These are phyloP conservation scores for Flaveria robusta DNA, from an alignment of 129 eudicot genomes.

Conservation along the genomic window DNA sequence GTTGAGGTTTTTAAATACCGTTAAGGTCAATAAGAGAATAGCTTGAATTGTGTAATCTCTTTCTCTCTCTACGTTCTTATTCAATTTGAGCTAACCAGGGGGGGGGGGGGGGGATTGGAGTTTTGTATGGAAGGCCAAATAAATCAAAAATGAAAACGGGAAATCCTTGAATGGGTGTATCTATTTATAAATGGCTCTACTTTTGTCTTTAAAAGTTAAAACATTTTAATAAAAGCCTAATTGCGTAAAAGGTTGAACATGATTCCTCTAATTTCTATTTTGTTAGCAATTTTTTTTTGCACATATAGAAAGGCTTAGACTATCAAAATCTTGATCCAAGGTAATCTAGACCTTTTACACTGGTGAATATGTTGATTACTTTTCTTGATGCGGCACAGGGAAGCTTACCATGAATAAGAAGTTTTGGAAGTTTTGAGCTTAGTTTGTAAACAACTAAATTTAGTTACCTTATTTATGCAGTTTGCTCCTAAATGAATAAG, in stretches of 20 bases:
- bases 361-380: background rate
- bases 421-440: background rate
- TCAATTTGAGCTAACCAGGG: no score
- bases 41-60: no score
- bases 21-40: no score
- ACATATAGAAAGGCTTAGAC: background rate
- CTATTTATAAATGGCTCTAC: background rate
- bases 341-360: background rate
- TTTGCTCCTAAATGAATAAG: background rate
- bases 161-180: background rate
- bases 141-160: background rate
- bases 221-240: background rate
- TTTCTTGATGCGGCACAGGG: background rate
- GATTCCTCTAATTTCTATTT: background rate
- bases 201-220: background rate
- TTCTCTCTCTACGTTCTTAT: no score
- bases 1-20: no score
- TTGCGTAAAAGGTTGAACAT: slow-evolving; percentile 1
- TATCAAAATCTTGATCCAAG: background rate
- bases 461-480: background rate
- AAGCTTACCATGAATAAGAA: background rate
- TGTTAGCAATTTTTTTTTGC: background rate
- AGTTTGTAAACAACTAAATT: background rate
- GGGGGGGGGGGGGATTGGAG: background rate
- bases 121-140: background rate